A percentile compares a stretch with the other conserved stretches of the same genome.
Evolutionary conservation across 371 early-diverging fungal genomes (phyloP).

Genomic region (Massospora cicadina): DNA sequence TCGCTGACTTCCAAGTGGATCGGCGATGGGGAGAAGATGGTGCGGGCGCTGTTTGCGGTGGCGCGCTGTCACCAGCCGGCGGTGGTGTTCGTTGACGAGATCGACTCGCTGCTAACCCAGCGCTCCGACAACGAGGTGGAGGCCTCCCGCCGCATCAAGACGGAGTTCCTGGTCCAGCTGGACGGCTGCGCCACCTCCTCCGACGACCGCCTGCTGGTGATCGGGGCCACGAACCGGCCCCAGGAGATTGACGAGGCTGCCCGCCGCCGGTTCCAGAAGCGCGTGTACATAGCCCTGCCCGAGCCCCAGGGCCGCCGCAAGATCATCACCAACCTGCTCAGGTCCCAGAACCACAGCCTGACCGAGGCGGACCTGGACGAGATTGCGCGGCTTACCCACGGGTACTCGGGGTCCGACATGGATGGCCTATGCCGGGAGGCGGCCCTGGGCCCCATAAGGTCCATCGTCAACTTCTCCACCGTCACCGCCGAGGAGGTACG

Average conservation of each 20-base stretch:
- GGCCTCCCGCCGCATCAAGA: slow-evolving; percentile 66
- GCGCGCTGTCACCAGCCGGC: slow-evolving; percentile 73
- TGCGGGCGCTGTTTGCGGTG: slow-evolving; percentile 76
- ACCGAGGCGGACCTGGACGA: slow-evolving; percentile 32
- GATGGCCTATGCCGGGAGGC: slow-evolving; percentile 74
- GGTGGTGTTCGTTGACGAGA: slow-evolving; percentile 79
- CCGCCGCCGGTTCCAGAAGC: slow-evolving; percentile 35
- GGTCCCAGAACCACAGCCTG: slow-evolving; percentile 34
- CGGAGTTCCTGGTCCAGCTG: slow-evolving; percentile 70
- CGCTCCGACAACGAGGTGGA: slow-evolving; percentile 83
- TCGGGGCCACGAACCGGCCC: slow-evolving; percentile 29
- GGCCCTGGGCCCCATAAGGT: slow-evolving; percentile 47
- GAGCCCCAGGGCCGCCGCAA: slow-evolving; percentile 42
- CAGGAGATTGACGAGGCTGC: slow-evolving; percentile 77
- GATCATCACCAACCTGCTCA: slow-evolving; percentile 44
- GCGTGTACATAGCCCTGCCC: slow-evolving; percentile 74
- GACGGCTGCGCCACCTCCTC: slow-evolving; percentile 58
- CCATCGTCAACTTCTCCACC: slow-evolving; percentile 31
- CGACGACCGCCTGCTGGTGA: slow-evolving; percentile 18
- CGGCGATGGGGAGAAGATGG: slow-evolving; percentile 92
- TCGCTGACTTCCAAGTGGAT: slow-evolving; percentile 91
- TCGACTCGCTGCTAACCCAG: slow-evolving; percentile 82
- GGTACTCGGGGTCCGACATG: slow-evolving; percentile 82
- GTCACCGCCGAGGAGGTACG: slow-evolving; percentile 40
- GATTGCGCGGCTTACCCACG: slow-evolving; percentile 34